Conservation (phyloP, 768 basidiomycete species). For the Termitomyces sp. region DNA sequence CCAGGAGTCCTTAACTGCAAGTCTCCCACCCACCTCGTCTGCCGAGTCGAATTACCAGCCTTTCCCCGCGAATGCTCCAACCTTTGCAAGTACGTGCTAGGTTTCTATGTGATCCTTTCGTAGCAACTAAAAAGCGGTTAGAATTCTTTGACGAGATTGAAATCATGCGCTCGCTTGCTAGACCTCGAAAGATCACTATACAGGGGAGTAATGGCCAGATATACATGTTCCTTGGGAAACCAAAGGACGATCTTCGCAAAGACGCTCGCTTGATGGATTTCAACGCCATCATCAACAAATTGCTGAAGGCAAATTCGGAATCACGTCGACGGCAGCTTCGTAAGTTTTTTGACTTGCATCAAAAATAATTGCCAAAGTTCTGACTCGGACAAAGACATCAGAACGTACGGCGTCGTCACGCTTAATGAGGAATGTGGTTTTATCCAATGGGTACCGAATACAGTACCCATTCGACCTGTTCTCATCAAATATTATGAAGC, state of each 20-base stretch:
- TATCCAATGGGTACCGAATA: conserved; percentile 98
- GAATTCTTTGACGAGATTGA: conserved; percentile 82
- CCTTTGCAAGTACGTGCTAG: conserved; percentile 58
- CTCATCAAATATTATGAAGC: conserved; percentile 65
- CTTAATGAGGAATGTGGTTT: conserved; percentile 97
- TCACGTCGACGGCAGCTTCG: conserved; percentile 87
- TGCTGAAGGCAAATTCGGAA: conserved; percentile 91
- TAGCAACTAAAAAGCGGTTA: conserved; percentile 22
- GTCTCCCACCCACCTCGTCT: conserved; percentile 72
- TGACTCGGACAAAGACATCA: conserved; percentile 59
- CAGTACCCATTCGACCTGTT: conserved; percentile 76
- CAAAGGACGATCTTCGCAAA: conserved; percentile 95
- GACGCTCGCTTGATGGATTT: conserved; percentile 98
- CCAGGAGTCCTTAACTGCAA: conserved; percentile 88
- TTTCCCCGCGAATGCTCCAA: conserved; percentile 74
- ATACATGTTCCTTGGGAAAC: conserved; percentile 94
- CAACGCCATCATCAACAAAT: conserved; percentile 95
- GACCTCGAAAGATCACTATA: conserved; percentile 88
- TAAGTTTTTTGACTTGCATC: conserved; percentile 36
- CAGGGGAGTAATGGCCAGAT: conserved; percentile 75
- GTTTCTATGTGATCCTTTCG: not conserved
- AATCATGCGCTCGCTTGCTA: conserved; percentile 88
- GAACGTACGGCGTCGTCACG: conserved; percentile 98
- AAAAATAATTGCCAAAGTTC: not conserved
- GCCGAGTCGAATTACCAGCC: conserved; percentile 68